Base-by-base conservation (phyloP, 306 rosid genomes). In the Benincasa hispida region DNA sequence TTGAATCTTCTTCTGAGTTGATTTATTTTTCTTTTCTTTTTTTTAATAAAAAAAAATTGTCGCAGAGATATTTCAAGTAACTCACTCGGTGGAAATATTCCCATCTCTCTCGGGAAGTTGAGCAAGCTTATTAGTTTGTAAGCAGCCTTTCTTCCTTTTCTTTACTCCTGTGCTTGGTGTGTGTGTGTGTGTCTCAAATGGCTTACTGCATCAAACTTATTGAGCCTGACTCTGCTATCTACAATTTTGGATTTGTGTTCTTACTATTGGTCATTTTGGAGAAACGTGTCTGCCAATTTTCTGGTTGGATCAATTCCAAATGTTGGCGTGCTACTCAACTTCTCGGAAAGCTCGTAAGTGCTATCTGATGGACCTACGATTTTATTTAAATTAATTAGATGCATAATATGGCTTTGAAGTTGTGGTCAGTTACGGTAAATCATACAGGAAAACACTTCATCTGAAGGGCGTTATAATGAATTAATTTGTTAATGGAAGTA, bases 31-130 rank as follows among this genome's bases (percentile, higher is more conserved):
- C 5, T n/a, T 1, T 9, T 35, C 10, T 18, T 63, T 8, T 5
- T 11, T 11, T 41, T 7, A 0, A 3, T 7, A 0, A 3, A 60
- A 63, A 34, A 32, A 8, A 27, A 14, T 45, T 82, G 70, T 68
- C 76, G 58, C 91, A 94, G 99, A 85, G 99, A 94, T 78, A 82
- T 94, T 83, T 95, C 97, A 83, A 90, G 97, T 79, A 95, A 95
- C 86, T 89, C 93, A 35, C 88, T 95, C n/a, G 78, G 90, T 75
- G 99, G 99, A 81, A 88, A 32, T 81, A 86, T 92, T 80, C 98
- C 99, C 72, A 62, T 67, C 50, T 89, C 96, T 47, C 88, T 95
- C 60, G 99, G 96, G 79, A 92, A 86, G 82, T 83, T 95, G 92
- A 84, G 77, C 80, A 86, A 88, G 72, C 96, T 95, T 10, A 66